Conservation (phyloP, 176 grass and related monocot species). For the Eragrostis nindensis region DNA sequence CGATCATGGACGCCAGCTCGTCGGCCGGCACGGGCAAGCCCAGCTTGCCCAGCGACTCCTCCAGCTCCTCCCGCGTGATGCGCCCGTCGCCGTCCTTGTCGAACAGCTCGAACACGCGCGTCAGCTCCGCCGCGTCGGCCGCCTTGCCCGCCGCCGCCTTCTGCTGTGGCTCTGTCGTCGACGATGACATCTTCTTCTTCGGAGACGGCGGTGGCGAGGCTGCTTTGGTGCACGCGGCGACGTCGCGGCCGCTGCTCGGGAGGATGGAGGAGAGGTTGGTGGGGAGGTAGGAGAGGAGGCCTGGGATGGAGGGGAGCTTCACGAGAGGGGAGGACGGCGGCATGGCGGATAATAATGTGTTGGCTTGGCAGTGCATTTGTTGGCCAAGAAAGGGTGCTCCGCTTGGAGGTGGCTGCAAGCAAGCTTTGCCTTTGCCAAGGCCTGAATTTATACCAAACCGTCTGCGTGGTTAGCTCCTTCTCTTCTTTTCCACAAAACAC, state of each 20-base stretch:
- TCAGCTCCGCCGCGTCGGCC: slow-evolving; percentile 45
- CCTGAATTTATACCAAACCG: slow-evolving; percentile 34
- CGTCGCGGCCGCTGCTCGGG: slow-evolving; percentile 20
- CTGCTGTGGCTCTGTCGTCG: background rate
- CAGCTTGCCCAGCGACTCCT: slow-evolving; percentile 69
- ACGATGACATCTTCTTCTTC: slow-evolving; percentile 39
- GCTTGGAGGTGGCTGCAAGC: slow-evolving; percentile 18
- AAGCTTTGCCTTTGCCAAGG: slow-evolving; percentile 23
- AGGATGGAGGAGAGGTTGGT: slow-evolving; percentile 53
- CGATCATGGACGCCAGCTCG: slow-evolving; percentile 68
- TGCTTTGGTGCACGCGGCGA: background rate
- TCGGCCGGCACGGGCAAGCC: slow-evolving; percentile 57
- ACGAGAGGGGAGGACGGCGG: slow-evolving; percentile 36
- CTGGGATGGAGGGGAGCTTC: slow-evolving; percentile 33
- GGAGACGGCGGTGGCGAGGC: slow-evolving; percentile 3
- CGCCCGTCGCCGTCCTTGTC: slow-evolving; percentile 73
- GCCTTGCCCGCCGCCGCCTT: background rate
- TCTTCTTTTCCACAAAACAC: background rate
- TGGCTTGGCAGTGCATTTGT: slow-evolving; percentile 28
- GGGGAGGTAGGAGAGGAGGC: slow-evolving; percentile 55
- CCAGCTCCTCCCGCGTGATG: slow-evolving; percentile 76
- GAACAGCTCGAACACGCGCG: slow-evolving; percentile 74
- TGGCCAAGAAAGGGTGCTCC: background rate
- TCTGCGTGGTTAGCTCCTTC: background rate
- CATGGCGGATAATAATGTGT: slow-evolving; percentile 29